Evolutionary conservation across 106 monocot species (phyloP).

Genomic region (Dioscorea alata): DNA sequence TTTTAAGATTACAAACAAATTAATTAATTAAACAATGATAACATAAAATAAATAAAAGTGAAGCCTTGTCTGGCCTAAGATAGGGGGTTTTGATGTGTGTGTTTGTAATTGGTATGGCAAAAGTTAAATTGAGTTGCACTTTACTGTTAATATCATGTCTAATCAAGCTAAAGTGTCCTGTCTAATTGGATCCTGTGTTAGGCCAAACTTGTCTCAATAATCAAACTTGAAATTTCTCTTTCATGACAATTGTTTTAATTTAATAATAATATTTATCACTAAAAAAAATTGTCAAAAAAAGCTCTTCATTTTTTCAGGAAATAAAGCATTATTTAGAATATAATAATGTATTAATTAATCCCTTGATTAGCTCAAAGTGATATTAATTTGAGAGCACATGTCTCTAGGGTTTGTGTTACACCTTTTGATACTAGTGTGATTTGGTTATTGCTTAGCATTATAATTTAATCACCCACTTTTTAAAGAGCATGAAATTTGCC

Average conservation of each 20-base stretch:
- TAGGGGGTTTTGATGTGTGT: too few species aligned
- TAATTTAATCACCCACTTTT: not conserved
- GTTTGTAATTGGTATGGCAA: too few species aligned
- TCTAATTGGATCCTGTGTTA: too few species aligned
- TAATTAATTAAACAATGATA: too few species aligned
- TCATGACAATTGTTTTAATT: not conserved
- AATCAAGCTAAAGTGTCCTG: too few species aligned
- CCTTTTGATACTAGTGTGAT: not conserved
- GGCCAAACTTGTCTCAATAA: too few species aligned
- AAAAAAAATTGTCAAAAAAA: not conserved
- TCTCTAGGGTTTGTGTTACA: not conserved
- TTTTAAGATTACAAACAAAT: too few species aligned
- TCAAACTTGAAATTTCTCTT: not conserved
- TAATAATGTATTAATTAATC: not conserved
- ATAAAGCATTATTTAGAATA: not conserved
- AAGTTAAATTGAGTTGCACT: too few species aligned
- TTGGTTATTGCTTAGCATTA: not conserved
- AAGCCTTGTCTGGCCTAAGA: too few species aligned
- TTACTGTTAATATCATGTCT: too few species aligned
- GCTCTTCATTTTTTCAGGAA: not conserved
- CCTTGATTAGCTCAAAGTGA: not conserved
- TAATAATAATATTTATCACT: not conserved
- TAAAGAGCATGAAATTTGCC: not conserved
- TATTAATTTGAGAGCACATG: not conserved
- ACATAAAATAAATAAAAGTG: too few species aligned